Conservation (phyloP, 805 yeast species). For the Saccharomycopsis microspora region DNA sequence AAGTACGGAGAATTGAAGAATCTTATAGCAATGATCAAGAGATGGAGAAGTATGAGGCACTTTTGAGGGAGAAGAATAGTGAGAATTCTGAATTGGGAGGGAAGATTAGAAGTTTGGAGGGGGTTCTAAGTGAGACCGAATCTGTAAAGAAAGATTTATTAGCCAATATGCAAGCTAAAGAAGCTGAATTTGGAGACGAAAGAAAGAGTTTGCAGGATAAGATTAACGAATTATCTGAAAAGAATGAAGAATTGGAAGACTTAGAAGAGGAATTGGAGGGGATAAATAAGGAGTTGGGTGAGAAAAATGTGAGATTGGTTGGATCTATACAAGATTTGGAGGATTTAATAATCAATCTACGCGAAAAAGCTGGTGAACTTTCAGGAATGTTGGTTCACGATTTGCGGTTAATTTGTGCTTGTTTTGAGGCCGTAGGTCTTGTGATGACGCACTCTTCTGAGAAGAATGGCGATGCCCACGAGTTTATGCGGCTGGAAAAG, state of each 20-base stretch:
- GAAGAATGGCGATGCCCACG: conserved; percentile 7
- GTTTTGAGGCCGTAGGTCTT: conserved; percentile 70
- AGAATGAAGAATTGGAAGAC: conserved; percentile 40
- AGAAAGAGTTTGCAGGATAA: conserved; percentile 38
- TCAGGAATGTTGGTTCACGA: conserved; percentile 29
- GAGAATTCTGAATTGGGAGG: conserved; percentile 10
- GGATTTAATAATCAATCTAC: conserved; percentile 14
- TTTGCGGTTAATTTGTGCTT: conserved; percentile 38
- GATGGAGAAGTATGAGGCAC: background rate
- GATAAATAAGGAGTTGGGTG: conserved; percentile 28
- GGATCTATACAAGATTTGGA: conserved; percentile 12
- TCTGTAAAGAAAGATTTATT: conserved; percentile 49
- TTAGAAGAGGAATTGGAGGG: conserved; percentile 30
- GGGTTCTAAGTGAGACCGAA: conserved; percentile 20
- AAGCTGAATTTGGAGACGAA: conserved; percentile 45
- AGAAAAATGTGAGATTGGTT: conserved; percentile 18
- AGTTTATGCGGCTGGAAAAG: conserved; percentile 20
- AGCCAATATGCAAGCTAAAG: conserved; percentile 58
- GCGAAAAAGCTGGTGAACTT: conserved; percentile 30
- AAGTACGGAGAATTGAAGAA: background rate
- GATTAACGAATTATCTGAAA: conserved; percentile 32
- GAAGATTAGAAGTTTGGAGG: conserved; percentile 18
- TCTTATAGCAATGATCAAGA: background rate
- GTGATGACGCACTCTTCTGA: conserved; percentile 33
- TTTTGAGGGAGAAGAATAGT: background rate